Base-by-base conservation (phyloP, 768 basidiomycete genomes). In the Gloeopeniophorella convolvens region DNA sequence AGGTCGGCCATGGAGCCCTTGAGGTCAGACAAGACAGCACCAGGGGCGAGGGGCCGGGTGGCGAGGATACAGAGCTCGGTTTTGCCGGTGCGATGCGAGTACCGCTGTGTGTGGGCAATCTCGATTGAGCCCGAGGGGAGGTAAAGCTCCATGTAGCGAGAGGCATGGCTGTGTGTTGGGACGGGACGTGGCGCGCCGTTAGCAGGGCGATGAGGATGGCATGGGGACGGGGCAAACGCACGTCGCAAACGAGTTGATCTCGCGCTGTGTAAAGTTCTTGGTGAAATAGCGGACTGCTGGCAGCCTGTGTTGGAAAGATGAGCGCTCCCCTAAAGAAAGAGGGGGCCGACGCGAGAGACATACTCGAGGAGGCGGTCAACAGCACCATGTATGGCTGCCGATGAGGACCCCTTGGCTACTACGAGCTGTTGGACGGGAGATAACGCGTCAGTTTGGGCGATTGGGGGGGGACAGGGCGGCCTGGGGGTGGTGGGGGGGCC, bases 211-310 rank as follows among this genome's bases (percentile, higher is more conserved):
- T 30, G 42, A 49, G 28, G 31, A 49, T 55, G 56, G 60, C 57
- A 63, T 51, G 54, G 57, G 57, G 59, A 59, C 42, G 56, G 45
- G 21, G 31, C 57, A 42, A 59, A 82, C 89, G 69, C 77, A 91
- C 89, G 89, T 92, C 70, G 89, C 83, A 65, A 91, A 92, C 46
- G 89, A 88, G 71, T 91, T 90, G 65, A 89, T 81, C 72, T 92
- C 88, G 60, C 87, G 83, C 72, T 87, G 83, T 60, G 76, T 80
- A 66, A 85, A 87, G 59, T 69, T 68, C 64, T 79, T 80, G 65
- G 86, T 75, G 67, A 86, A 89, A 64, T 84, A 87, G 57, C 82
- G 82, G 64, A 92, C 80, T 58, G 86, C 69, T 51, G 76, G 69
- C 46, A 92, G 76, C 51, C 89, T 91, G 63, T 64, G 30, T 20